Conservation (phyloP, 2,329 filamentous ascomycete genomes). For the Pseudonectria buxi region DNA sequence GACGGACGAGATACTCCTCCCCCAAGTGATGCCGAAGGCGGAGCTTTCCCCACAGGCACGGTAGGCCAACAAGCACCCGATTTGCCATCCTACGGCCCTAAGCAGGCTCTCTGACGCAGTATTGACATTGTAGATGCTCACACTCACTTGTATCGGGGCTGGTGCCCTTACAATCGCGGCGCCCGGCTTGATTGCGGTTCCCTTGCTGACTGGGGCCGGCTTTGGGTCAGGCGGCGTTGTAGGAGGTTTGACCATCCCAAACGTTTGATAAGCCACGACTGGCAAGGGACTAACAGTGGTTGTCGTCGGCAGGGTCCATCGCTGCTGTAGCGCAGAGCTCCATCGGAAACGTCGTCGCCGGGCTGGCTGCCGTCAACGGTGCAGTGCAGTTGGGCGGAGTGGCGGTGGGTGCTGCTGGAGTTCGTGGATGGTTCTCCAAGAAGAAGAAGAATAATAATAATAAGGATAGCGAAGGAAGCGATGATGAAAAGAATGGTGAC, state of each 20-base stretch:
- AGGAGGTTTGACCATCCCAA: conserved; percentile 2
- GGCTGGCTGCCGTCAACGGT: conserved; percentile 13
- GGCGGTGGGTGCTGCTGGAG: neutral
- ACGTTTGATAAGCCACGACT: neutral
- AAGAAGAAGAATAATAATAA: neutral
- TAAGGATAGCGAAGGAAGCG: neutral
- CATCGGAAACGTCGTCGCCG: conserved; percentile 23
- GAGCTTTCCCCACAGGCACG: no score
- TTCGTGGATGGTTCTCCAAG: neutral
- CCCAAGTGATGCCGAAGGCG: no score
- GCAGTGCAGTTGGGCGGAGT: conserved; percentile 8
- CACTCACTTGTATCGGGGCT: neutral
- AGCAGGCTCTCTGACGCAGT: no score
- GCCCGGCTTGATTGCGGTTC: conserved; percentile 3
- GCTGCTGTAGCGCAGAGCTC: conserved; percentile 20
- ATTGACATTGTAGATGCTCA: no score
- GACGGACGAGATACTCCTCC: no score
- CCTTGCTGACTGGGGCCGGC: conserved; percentile 4
- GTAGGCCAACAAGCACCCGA: no score
- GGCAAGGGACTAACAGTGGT: no score
- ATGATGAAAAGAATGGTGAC: neutral
- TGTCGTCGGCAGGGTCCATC: conserved; percentile 13
- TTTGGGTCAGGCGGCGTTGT: conserved; percentile 7
- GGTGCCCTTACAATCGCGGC: conserved; percentile 2
- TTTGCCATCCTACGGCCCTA: no score